A percentile compares a stretch with the other conserved stretches of the same genome.
These are phyloP conservation scores for Telfairia occidentalis DNA, from an alignment of 331 rosid species.

Conservation along the genomic window DNA sequence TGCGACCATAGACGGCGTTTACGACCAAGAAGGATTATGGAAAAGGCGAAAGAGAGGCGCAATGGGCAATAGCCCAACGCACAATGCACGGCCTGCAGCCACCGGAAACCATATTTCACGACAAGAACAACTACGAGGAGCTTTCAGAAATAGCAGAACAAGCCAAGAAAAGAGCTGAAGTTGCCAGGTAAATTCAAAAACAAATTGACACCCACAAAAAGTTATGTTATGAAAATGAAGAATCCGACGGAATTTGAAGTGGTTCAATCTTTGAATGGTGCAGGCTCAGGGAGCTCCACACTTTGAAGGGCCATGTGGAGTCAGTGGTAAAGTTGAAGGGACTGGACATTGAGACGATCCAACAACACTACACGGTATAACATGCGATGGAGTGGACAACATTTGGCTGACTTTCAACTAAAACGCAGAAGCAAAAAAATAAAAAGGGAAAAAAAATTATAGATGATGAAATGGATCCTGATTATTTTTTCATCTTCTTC, in stretches of 20 bases:
- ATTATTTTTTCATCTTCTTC: neutral
- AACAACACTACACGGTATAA: constrained; percentile 8
- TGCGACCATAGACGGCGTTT: constrained; percentile 40
- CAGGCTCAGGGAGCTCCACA: constrained; percentile 14
- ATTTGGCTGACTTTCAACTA: neutral
- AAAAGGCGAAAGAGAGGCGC: constrained; percentile 49
- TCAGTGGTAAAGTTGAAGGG: constrained; percentile 12
- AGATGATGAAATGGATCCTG: neutral
- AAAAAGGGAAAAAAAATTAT: neutral
- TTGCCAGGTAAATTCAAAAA: constrained; percentile 46
- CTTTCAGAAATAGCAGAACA: constrained; percentile 59
- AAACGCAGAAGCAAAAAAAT: neutral
- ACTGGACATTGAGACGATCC: constrained; percentile 7
- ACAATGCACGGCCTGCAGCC: constrained; percentile 50
- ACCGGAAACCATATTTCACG: constrained; percentile 23
- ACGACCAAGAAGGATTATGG: constrained; percentile 40
- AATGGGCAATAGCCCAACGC: constrained; percentile 68
- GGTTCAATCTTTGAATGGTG: neutral
- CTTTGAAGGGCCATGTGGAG: constrained; percentile 9
- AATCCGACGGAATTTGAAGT: neutral
- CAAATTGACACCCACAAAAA: neutral
- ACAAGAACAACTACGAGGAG: constrained; percentile 22
- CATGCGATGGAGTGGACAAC: neutral
- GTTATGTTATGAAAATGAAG: neutral
- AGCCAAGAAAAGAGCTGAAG: constrained; percentile 67